Evolutionary conservation across 2,329 filamentous ascomycete species (phyloP).

Genomic region (Alternaria ethzedia): DNA sequence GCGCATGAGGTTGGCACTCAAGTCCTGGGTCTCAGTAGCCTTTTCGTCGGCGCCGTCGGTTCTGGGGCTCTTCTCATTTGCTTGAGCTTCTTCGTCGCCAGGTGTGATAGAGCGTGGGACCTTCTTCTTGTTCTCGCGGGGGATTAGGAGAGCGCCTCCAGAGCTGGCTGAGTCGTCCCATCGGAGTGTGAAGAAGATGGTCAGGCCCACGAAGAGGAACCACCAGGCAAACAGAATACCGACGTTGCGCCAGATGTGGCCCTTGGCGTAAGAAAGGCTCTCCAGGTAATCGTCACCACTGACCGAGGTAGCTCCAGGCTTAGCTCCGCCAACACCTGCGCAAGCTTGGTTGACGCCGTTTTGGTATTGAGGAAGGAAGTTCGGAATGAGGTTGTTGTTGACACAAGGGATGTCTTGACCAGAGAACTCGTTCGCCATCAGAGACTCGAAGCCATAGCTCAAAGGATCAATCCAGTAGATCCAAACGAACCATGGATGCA

Average conservation of each 20-base stretch:
- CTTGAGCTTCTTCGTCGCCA: conserved; percentile 59
- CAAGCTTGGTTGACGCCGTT: conserved; percentile 58
- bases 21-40: neutral
- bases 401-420: conserved; percentile 56
- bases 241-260: conserved; percentile 48
- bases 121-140: conserved; percentile 51
- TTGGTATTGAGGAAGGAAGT: conserved; percentile 56
- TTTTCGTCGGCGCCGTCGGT: conserved; percentile 40
- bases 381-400: conserved; percentile 58
- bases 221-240: conserved; percentile 55
- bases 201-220: conserved; percentile 57
- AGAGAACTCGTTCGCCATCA: conserved; percentile 73
- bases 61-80: conserved; percentile 17
- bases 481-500: conserved; percentile 61
- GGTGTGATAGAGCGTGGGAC: conserved; percentile 19
- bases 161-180: conserved; percentile 63
- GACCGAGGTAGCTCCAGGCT: conserved; percentile 56
- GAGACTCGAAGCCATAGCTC: conserved; percentile 76
- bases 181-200: conserved; percentile 62
- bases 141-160: conserved; percentile 64
- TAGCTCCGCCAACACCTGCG: conserved; percentile 64
- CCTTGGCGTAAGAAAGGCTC: conserved; percentile 53
- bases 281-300: conserved; percentile 65
- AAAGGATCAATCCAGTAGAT: conserved; percentile 77
- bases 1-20: conserved; percentile 53